Evolutionary conservation across 441 rosid species (phyloP), one percentile per base, ranked within the genome.

Genomic region (Eutrema salsugineum): DNA sequence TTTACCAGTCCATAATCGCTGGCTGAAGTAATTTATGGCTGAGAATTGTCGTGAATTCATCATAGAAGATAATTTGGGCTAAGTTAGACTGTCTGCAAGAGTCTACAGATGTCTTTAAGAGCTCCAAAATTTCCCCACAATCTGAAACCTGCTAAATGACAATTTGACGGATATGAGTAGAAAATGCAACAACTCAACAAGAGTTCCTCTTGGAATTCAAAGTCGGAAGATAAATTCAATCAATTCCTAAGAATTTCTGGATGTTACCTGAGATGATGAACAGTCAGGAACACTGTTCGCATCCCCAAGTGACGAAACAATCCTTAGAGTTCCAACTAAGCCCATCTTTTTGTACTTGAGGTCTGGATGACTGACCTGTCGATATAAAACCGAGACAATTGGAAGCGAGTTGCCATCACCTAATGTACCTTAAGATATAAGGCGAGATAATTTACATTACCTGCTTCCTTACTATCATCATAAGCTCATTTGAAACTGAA

Each of bases 301-400:
- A 83, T 82, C 84, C 9, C 86, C 91, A 62, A 93, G 82, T 80
- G 85, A 81, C 36, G 92, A 86, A 58, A 90, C 86, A 51, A 88
- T 84, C 82, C 86, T 86, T 65, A 90, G 79, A 62, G 82, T 84
- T 69, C 98, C 98, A 60, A 90, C 87, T 69, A 90, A 61, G 10
- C 98, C 98, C 93, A 93, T 93, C 86, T 77, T 90, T 85, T 86
- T 87, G 89, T 88, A 93, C 81, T 83, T 88, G 73, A 88, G 53
- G 66, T 88, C 91, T 16, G 88, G 81, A 82, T 93, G 97, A 81
- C 77, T 85, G 38, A 90, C 85, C 98, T 93, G 83, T 50, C 72
- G 64, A 48, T 61, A 30, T n/a, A 47, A 43, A 60, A 66, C 36
- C 54, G 50, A 36, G 15, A 49, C 16, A 63, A 64, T 14, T 42